Evolutionary conservation across 1,284 basidiomycete genomes (phyloP).

Genomic region (Coniferiporia weirii): DNA sequence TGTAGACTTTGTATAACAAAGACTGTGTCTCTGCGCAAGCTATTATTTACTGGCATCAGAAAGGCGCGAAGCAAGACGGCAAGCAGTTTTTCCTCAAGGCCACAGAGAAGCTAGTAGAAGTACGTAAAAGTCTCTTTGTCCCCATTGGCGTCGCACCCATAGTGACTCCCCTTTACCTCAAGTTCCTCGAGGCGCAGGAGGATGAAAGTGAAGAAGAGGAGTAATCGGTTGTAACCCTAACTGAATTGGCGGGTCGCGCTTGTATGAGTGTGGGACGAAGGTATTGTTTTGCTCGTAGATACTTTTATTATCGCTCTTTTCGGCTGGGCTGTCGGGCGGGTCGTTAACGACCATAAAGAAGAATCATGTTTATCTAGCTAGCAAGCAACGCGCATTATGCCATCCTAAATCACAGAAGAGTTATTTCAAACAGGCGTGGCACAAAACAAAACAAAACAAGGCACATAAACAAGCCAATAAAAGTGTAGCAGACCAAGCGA

Average conservation of each 20-base stretch:
- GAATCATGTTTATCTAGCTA: no score
- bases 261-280: background rate
- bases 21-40: constrained; percentile 94
- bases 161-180: background rate
- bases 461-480: no score
- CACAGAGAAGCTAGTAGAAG: constrained; percentile 87
- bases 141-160: background rate
- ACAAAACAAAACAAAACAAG: no score
- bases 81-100: constrained; percentile 92
- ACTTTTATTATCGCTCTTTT: no score
- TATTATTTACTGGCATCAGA: constrained; percentile 96
- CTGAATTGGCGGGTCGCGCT: background rate
- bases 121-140: constrained; percentile 28
- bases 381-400: no score
- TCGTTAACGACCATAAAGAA: no score
- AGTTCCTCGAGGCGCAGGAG: constrained; percentile 18
- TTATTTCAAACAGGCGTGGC: no score
- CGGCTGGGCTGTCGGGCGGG: no score
- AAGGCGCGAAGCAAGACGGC: constrained; percentile 92
- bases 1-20: constrained; percentile 86
- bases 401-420: no score
- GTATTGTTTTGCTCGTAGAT: background rate
- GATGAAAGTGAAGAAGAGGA: constrained; percentile 20
- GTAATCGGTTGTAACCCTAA: background rate
- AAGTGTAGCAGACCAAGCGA: no score